Conservation (phyloP, 768 basidiomycete genomes). For the Trametes cinnabarina region DNA sequence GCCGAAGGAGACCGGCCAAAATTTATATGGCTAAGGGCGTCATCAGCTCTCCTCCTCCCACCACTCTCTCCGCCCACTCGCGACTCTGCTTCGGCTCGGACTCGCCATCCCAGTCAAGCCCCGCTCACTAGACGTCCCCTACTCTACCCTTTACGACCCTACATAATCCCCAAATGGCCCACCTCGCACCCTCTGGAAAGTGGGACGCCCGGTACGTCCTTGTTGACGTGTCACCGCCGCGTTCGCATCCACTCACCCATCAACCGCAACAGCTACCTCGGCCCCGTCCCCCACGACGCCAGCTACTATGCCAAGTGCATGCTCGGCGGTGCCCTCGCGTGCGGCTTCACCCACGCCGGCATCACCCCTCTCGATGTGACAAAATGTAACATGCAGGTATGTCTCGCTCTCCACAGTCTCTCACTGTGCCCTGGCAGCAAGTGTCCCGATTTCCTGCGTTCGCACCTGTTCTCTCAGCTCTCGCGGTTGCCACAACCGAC, state of each 20-base stretch:
- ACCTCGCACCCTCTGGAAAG: slow-evolving; percentile 50
- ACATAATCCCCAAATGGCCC: slow-evolving; percentile 44
- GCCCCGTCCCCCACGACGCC: slow-evolving; percentile 73
- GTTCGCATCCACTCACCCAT: background rate
- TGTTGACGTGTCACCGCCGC: slow-evolving; percentile 8
- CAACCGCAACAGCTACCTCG: slow-evolving; percentile 46
- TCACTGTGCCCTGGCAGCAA: background rate
- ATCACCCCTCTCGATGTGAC: slow-evolving; percentile 86
- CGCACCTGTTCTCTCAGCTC: too few species aligned
- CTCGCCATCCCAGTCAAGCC: slow-evolving; percentile 33
- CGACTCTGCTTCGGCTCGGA: slow-evolving; percentile 28
- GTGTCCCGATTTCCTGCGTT: background rate
- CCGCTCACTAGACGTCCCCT: slow-evolving; percentile 20
- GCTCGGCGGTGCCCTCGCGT: slow-evolving; percentile 85
- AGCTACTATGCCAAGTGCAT: slow-evolving; percentile 83
- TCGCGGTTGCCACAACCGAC: too few species aligned
- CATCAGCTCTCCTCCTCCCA: slow-evolving; percentile 27
- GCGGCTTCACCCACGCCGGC: slow-evolving; percentile 85
- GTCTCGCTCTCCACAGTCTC: slow-evolving; percentile 13
- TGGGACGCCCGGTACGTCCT: slow-evolving; percentile 72
- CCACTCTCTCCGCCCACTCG: slow-evolving; percentile 12
- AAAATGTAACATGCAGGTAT: slow-evolving; percentile 90
- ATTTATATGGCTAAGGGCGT: background rate
- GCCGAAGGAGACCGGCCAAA: slow-evolving; percentile 8
- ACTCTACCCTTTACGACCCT: slow-evolving; percentile 31